These are phyloP conservation scores for Saitozyma podzolica DNA, from an alignment of 768 basidiomycete species.

Conservation along the genomic window DNA sequence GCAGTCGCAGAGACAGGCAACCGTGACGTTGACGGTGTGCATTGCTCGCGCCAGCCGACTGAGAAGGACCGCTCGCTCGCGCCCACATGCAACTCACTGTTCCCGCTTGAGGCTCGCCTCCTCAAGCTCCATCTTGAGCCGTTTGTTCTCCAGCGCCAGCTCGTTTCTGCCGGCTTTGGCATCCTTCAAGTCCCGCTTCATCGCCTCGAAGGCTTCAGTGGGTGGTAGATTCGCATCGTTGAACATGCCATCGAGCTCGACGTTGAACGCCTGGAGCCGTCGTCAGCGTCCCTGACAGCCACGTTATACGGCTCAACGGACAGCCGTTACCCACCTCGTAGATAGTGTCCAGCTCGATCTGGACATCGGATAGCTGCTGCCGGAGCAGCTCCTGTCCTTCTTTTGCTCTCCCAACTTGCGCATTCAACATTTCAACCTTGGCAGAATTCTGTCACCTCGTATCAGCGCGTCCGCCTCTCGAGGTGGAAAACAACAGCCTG, in stretches of 20 bases:
- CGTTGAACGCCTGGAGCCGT: conserved; percentile 75
- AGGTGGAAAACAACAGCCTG: neutral
- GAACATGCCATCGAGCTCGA: conserved; percentile 88
- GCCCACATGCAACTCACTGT: conserved; percentile 59
- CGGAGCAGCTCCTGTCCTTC: conserved; percentile 79
- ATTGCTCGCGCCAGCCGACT: neutral
- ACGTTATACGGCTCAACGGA: too few relatives aligned
- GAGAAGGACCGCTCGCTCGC: neutral
- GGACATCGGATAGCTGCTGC: conserved; percentile 71
- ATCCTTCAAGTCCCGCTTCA: conserved; percentile 69
- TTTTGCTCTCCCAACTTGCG: conserved; percentile 64
- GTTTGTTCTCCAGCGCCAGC: conserved; percentile 79
- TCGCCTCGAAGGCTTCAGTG: conserved; percentile 76
- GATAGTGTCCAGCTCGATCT: conserved; percentile 87
- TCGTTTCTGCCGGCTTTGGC: conserved; percentile 75
- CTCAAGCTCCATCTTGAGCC: conserved; percentile 51
- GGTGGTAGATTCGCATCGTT: conserved; percentile 78
- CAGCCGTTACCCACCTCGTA: conserved; percentile 65
- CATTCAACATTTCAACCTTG: conserved; percentile 65
- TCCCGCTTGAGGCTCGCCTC: conserved; percentile 63
- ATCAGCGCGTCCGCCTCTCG: conserved; percentile 1
- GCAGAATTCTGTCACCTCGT: conserved; percentile 57
- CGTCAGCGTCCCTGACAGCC: conserved; percentile 3
- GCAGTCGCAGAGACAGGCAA: conserved; percentile 28
- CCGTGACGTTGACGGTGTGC: conserved; percentile 34